Percentiles rank a stretch among this genome's conserved stretches.
Conservation (phyloP, 202 grass and related monocot species). For the Cymbopogon flexuosus region DNA sequence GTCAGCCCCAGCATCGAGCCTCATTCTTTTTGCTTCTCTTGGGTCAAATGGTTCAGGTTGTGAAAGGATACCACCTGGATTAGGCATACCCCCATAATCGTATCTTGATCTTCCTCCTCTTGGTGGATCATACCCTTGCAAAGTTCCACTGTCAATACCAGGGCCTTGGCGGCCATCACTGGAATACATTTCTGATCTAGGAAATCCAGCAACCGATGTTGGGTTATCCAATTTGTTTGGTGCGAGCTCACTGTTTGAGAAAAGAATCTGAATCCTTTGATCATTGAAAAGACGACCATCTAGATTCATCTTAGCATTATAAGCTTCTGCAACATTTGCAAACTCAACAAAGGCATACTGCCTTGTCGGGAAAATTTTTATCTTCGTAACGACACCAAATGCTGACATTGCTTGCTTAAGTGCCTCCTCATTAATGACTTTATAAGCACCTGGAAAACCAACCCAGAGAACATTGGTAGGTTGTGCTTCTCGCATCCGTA, state of each 20-base stretch:
- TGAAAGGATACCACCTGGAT: constrained; percentile 47
- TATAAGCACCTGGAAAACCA: constrained; percentile 61
- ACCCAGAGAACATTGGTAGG: constrained; percentile 91
- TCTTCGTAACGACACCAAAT: constrained; percentile 72
- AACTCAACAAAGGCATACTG: constrained; percentile 93
- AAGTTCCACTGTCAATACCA: constrained; percentile 22
- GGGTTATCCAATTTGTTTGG: constrained; percentile 40
- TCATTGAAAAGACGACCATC: constrained; percentile 87
- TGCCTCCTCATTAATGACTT: constrained; percentile 64
- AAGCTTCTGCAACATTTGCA: constrained; percentile 61
- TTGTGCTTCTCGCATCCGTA: constrained; percentile 38
- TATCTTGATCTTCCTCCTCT: constrained; percentile 41
- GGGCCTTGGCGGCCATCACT: constrained; percentile 40
- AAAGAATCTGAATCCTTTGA: constrained; percentile 72
- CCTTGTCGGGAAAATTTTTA: constrained; percentile 60
- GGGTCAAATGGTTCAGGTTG: constrained; percentile 45
- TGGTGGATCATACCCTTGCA: constrained; percentile 45
- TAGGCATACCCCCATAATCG: constrained; percentile 37
- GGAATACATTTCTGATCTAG: constrained; percentile 44
- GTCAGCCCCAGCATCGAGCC: constrained; percentile 34
- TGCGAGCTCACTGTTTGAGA: constrained; percentile 55
- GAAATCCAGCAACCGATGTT: constrained; percentile 26
- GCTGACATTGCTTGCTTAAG: constrained; percentile 78
- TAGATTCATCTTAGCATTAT: constrained; percentile 76
- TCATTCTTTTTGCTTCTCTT: constrained; percentile 64